phyloP scores from a whole-genome alignment of 2,329 filamentous ascomycete species.

The Fusarium guadeloupense region DNA sequence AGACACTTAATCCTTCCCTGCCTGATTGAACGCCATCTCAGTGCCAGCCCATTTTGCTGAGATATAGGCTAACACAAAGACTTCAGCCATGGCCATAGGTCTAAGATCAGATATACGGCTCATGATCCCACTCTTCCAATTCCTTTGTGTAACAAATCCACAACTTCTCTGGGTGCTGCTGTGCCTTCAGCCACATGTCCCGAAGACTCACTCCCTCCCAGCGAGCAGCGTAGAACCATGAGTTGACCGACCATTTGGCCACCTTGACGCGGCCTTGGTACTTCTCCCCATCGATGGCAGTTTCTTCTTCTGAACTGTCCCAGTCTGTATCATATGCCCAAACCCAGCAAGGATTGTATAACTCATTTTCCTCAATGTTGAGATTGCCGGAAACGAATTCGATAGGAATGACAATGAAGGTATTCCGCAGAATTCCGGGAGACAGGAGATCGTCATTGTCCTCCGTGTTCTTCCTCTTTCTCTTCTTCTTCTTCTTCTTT shows the following conservation, averaged over 20 bases:
- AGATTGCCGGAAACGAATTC: conserved; percentile 13
- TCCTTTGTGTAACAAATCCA: conserved; percentile 28
- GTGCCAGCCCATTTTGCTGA: too few relatives aligned
- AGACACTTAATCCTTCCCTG: too few relatives aligned
- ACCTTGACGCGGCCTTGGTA: conserved; percentile 31
- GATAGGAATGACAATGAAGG: conserved; percentile 22
- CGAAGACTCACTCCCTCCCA: conserved; percentile 24
- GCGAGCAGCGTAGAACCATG: conserved; percentile 38
- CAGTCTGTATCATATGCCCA: conserved; percentile 38
- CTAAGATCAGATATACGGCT: conserved; percentile 21
- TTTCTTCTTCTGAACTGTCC: conserved; percentile 20
- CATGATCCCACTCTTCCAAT: conserved; percentile 32
- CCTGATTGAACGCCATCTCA: too few relatives aligned
- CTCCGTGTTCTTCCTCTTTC: background rate
- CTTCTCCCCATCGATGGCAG: background rate
- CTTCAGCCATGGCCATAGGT: background rate
- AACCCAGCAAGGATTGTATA: conserved; percentile 20
- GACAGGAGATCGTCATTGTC: background rate
- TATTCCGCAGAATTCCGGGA: conserved; percentile 21
- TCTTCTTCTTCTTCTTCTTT: conserved; percentile 5
- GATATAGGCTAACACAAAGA: background rate
- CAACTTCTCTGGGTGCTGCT: conserved; percentile 13
- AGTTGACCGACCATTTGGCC: background rate
- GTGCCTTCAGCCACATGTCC: conserved; percentile 34
- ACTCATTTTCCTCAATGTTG: background rate